Conservation (phyloP, 441 rosid genomes). For the Erysimum cheiri region DNA sequence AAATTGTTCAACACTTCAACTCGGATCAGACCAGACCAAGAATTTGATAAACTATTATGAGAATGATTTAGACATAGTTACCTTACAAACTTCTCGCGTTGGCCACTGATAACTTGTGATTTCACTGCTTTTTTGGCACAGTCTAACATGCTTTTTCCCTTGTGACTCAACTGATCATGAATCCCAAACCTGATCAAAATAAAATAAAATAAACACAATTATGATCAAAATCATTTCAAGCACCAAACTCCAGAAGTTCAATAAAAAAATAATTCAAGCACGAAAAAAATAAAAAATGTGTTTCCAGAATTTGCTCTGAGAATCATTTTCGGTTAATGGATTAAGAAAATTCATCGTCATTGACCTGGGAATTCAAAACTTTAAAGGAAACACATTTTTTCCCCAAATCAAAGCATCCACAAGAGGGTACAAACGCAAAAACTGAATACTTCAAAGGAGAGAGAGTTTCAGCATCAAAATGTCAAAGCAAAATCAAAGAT, state of each 20-base stretch:
- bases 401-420: constrained; percentile 8
- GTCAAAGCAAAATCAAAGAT: background rate
- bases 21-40: background rate
- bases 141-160: constrained; percentile 67
- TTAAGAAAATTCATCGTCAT: constrained; percentile 26
- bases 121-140: constrained; percentile 53
- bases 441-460: background rate
- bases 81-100: constrained; percentile 93
- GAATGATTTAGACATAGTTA: no score
- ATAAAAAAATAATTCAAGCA: background rate
- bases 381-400: background rate
- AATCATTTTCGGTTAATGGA: background rate
- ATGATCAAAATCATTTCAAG: constrained; percentile 8
- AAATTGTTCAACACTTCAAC: background rate
- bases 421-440: constrained; percentile 2
- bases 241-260: background rate
- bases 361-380: constrained; percentile 15
- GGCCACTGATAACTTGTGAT: constrained; percentile 73
- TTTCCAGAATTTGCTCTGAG: background rate
- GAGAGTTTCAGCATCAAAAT: background rate
- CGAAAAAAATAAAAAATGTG: background rate
- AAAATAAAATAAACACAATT: background rate
- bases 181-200: constrained; percentile 54
- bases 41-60: no score
- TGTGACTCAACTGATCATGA: constrained; percentile 49